These are phyloP conservation scores for Lichtheimia ramosa DNA, from an alignment of 371 early-diverging fungal genomes.

Conservation along the genomic window DNA sequence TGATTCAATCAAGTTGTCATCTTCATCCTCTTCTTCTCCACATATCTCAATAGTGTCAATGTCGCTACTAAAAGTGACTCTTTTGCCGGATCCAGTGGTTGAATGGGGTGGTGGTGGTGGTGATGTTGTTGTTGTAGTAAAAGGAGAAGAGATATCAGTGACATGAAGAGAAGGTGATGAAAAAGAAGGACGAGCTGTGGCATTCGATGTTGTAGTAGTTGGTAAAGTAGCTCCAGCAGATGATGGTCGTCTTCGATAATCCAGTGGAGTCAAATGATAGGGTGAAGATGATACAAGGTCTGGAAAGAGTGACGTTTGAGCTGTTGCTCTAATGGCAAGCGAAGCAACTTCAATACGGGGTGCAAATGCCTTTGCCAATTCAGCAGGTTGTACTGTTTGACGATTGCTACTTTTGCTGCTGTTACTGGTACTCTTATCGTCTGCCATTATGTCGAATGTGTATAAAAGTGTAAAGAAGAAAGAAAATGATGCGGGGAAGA, in stretches of 20 bases:
- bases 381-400: conserved; percentile 6
- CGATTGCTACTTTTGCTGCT: neutral
- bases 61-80: conserved; percentile 19
- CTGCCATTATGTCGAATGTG: neutral
- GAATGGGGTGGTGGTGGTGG: neutral
- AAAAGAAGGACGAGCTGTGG: neutral
- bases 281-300: conserved; percentile 4
- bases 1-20: neutral
- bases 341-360: conserved; percentile 21
- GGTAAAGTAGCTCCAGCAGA: neutral
- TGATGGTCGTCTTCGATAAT: neutral
- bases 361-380: conserved; percentile 19
- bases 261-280: neutral
- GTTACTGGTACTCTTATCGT: neutral
- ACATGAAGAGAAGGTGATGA: too few relatives aligned
- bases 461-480: neutral
- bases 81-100: conserved; percentile 9
- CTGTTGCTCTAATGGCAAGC: conserved; percentile 17
- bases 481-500: neutral
- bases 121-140: neutral
- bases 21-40: neutral
- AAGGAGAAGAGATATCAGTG: too few relatives aligned
- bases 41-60: conserved; percentile 17
- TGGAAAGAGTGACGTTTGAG: conserved; percentile 14
- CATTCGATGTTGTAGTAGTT: neutral